These are phyloP conservation scores for Acacia confusa DNA, from an alignment of 306 rosid species.

Conservation along the genomic window DNA sequence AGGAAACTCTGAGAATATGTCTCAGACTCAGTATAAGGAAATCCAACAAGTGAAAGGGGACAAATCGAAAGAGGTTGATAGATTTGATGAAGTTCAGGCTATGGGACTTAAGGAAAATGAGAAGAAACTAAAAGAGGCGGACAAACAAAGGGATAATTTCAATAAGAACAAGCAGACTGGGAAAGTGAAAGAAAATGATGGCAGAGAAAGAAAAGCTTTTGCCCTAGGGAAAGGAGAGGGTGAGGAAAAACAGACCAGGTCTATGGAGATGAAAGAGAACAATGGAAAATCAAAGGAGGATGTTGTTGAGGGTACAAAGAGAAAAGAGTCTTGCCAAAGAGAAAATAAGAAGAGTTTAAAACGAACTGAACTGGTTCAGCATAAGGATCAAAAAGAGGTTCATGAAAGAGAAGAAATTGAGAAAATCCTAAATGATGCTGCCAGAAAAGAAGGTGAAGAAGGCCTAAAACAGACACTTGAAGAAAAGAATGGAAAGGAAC, in stretches of 20 bases:
- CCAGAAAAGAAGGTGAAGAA: conserved; percentile 37
- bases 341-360: conserved; percentile 41
- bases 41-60: conserved; percentile 23
- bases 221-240: conserved; percentile 31
- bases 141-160: conserved; percentile 26
- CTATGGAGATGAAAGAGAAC: conserved; percentile 35
- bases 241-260: conserved; percentile 35
- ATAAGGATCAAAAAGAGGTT: conserved; percentile 41
- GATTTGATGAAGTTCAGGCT: conserved; percentile 39
- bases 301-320: conserved; percentile 22
- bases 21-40: conserved; percentile 42
- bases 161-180: conserved; percentile 28
- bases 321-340: conserved; percentile 21
- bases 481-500: conserved; percentile 46
- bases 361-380: conserved; percentile 33
- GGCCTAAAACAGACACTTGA: conserved; percentile 35
- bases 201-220: conserved; percentile 30
- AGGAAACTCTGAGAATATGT: conserved; percentile 33
- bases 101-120: conserved; percentile 39
- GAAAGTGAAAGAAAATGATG: conserved; percentile 40
- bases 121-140: conserved; percentile 33
- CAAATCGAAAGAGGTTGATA: conserved; percentile 34
- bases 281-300: conserved; percentile 32
- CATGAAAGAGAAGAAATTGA: conserved; percentile 41
- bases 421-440: conserved; percentile 35